phyloP scores from a whole-genome alignment of 495 filamentous ascomycete species.

The Hyaloscypha bicolor region DNA sequence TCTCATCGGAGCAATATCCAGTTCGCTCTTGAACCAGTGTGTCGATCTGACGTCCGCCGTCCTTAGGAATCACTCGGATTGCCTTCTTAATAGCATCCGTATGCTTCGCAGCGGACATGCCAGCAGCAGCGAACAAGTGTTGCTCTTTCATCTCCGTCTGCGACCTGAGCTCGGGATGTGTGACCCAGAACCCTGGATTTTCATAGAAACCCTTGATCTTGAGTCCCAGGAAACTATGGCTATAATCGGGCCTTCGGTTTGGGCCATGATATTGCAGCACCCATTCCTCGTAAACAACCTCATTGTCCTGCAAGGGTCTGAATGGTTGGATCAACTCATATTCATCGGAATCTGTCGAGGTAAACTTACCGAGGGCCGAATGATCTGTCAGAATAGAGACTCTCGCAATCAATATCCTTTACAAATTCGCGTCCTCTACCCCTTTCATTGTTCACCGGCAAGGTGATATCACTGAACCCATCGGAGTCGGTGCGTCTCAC shows the following conservation, averaged over 20 bases:
- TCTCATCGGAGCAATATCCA: slow-evolving; percentile 6
- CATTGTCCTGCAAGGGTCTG: neutral
- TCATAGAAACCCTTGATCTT: slow-evolving; percentile 19
- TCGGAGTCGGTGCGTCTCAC: slow-evolving; percentile 4
- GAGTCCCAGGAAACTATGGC: slow-evolving; percentile 16
- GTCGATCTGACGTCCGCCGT: slow-evolving; percentile 14
- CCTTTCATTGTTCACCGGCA: neutral
- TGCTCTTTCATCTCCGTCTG: slow-evolving; percentile 17
- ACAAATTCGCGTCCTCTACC: neutral
- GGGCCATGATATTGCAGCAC: slow-evolving; percentile 11
- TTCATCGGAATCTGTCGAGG: neutral
- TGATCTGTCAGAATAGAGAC: slow-evolving; percentile 12
- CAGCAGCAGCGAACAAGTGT: neutral
- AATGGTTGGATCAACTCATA: neutral
- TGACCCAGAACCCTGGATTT: slow-evolving; percentile 15
- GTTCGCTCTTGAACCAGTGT: slow-evolving; percentile 14
- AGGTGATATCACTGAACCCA: slow-evolving; percentile 12
- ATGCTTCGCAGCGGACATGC: slow-evolving; percentile 11
- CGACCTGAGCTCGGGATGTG: slow-evolving; percentile 12
- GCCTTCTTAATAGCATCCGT: slow-evolving; percentile 11
- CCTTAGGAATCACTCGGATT: slow-evolving; percentile 12
- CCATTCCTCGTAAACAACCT: slow-evolving; percentile 27
- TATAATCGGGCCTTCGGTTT: neutral
- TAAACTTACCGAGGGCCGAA: neutral
- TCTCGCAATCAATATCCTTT: slow-evolving; percentile 8